Evolutionary conservation across 2,329 filamentous ascomycete genomes (phyloP).

Genomic region (Chaetothyriales sp.): DNA sequence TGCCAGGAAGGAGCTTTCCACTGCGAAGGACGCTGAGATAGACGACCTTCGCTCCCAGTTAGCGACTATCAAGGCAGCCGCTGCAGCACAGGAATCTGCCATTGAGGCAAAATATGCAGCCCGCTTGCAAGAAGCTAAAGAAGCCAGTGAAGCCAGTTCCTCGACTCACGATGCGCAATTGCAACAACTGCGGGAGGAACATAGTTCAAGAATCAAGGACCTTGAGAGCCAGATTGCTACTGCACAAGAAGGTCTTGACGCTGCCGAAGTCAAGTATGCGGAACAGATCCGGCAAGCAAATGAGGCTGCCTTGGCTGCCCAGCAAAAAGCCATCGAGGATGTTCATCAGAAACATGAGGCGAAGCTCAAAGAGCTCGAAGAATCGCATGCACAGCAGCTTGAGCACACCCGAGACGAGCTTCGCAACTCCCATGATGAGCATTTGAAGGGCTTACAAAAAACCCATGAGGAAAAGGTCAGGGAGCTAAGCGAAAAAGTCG

Average conservation of each 20-base stretch:
- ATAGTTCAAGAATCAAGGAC: background rate
- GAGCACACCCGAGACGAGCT: constrained; percentile 19
- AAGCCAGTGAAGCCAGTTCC: constrained; percentile 2
- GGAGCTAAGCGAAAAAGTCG: constrained; percentile 9
- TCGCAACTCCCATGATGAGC: constrained; percentile 7
- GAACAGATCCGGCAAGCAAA: constrained; percentile 4
- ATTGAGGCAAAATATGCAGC: constrained; percentile 1
- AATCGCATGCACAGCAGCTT: constrained; percentile 23
- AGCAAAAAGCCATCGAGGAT: constrained; percentile 6
- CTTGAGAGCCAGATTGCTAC: constrained; percentile 3
- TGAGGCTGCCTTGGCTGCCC: constrained; percentile 8
- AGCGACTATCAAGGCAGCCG: background rate
- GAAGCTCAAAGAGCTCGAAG: constrained; percentile 13
- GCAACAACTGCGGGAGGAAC: constrained; percentile 2
- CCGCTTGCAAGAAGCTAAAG: constrained; percentile 1
- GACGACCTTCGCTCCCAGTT: background rate
- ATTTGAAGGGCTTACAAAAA: constrained; percentile 10
- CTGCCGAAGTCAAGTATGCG: constrained; percentile 2
- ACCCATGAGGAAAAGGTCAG: constrained; percentile 8
- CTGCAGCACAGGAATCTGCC: constrained; percentile 3
- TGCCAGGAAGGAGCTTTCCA: background rate
- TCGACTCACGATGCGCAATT: constrained; percentile 4
- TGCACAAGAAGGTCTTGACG: constrained; percentile 2
- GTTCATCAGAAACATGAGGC: constrained; percentile 4
- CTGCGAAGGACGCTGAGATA: background rate